Conservation (phyloP, 768 basidiomycete genomes). For the Lactarius psammicola region DNA sequence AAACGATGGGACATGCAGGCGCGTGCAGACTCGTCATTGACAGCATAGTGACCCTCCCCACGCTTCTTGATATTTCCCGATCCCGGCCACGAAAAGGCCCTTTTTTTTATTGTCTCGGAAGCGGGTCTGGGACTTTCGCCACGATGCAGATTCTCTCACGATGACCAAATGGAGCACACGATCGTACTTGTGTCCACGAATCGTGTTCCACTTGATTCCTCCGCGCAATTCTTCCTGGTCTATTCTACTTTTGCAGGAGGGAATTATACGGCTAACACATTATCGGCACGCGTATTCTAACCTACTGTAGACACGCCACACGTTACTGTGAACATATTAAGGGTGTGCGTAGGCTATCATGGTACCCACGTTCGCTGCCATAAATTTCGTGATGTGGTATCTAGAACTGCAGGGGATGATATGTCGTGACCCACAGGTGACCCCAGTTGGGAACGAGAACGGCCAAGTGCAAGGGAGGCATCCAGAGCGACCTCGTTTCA, state of each 20-base stretch:
- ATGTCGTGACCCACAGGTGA: neutral
- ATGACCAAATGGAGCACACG: conserved; percentile 66
- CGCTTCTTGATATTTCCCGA: conserved; percentile 72
- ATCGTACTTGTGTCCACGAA: conserved; percentile 79
- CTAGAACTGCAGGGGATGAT: conserved; percentile 44
- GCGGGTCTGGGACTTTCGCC: conserved; percentile 42
- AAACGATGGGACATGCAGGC: conserved; percentile 37
- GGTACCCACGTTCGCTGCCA: conserved; percentile 57
- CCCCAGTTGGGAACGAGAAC: neutral
- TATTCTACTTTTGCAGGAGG: conserved; percentile 47
- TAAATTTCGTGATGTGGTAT: conserved; percentile 54
- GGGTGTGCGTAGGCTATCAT: conserved; percentile 72
- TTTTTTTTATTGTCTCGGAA: conserved; percentile 67
- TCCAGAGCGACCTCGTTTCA: neutral
- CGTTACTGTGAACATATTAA: too few relatives aligned
- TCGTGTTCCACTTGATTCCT: conserved; percentile 36
- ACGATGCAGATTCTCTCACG: neutral
- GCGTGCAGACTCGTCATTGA: conserved; percentile 59
- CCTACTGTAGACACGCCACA: conserved; percentile 70
- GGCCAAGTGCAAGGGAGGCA: neutral
- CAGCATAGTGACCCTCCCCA: conserved; percentile 68
- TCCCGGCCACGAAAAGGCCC: conserved; percentile 60
- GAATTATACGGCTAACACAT: conserved; percentile 66
- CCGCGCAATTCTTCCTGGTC: conserved; percentile 8
- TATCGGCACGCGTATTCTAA: conserved; percentile 72